Conservation (phyloP, 2,329 filamentous ascomycete species). For the Capronia epimyces region DNA sequence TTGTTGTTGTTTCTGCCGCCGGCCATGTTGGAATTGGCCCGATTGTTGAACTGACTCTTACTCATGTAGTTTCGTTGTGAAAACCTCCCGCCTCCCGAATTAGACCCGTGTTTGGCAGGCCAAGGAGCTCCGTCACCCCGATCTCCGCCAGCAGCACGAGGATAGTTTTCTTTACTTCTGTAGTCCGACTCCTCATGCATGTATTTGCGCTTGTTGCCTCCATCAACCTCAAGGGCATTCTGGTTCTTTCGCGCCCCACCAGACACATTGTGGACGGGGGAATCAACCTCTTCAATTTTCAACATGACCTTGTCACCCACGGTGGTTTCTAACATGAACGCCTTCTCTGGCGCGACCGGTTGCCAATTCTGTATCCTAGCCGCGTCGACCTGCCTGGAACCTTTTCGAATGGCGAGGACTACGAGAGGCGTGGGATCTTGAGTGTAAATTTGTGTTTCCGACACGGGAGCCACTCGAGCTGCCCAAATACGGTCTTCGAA, state of each 20-base stretch:
- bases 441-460: constrained; percentile 64
- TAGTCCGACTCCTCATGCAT: constrained; percentile 53
- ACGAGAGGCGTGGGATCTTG: constrained; percentile 74
- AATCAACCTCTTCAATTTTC: constrained; percentile 68
- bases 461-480: constrained; percentile 68
- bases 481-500: constrained; percentile 85
- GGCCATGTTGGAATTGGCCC: constrained; percentile 9
- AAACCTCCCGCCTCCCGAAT: constrained; percentile 13
- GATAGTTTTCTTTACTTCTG: constrained; percentile 35
- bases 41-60: constrained; percentile 27
- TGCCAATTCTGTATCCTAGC: constrained; percentile 79
- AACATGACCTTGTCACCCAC: constrained; percentile 84
- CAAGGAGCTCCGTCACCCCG: constrained; percentile 29
- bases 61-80: constrained; percentile 19
- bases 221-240: constrained; percentile 50
- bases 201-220: constrained; percentile 47
- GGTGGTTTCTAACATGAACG: constrained; percentile 71
- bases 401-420: constrained; percentile 73
- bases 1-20: background rate
- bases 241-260: constrained; percentile 8
- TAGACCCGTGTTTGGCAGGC: constrained; percentile 4
- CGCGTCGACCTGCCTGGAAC: constrained; percentile 71
- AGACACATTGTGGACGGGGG: constrained; percentile 1
- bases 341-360: constrained; percentile 63
- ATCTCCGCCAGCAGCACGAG: constrained; percentile 29